phyloP scores from a whole-genome alignment of 441 rosid genomes.

The Adansonia gregorii region DNA sequence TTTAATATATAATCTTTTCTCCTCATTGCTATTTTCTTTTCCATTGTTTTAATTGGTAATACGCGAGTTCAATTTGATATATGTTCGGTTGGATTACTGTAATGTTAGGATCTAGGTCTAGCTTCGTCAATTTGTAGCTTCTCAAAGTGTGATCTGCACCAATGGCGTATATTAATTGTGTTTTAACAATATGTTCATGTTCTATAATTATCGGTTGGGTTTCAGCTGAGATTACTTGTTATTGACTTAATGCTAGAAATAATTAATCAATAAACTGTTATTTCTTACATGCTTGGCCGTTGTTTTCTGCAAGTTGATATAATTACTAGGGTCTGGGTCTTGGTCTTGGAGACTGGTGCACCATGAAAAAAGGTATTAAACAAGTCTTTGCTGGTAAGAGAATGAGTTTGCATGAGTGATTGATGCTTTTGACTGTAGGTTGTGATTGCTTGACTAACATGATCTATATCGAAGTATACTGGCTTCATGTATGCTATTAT shows the following conservation, averaged over 20 bases:
- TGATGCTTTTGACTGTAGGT: slow-evolving; percentile 8
- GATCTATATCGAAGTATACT: neutral
- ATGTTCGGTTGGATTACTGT: neutral
- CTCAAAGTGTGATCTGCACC: slow-evolving; percentile 2
- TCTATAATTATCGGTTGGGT: neutral
- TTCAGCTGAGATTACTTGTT: neutral
- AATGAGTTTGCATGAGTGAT: neutral
- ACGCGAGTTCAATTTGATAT: neutral
- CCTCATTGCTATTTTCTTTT: neutral
- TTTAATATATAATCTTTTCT: neutral
- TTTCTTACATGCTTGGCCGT: neutral
- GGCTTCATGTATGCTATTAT: neutral
- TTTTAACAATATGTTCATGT: neutral
- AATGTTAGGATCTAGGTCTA: slow-evolving; percentile 16
- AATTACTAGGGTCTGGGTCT: neutral
- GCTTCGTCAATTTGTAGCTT: slow-evolving; percentile 7
- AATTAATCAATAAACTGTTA: neutral
- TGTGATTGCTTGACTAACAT: neutral
- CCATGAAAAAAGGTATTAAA: neutral
- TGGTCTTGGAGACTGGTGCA: slow-evolving; percentile 7
- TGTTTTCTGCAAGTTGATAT: neutral
- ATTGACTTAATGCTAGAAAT: neutral
- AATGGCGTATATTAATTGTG: slow-evolving; percentile 7
- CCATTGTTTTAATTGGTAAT: neutral
- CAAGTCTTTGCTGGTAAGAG: neutral